A percentile compares a stretch with the other conserved stretches of the same genome.
These are phyloP conservation scores for Alloteropsis semialata DNA, from an alignment of 176 grass and related monocot genomes.

Conservation along the genomic window DNA sequence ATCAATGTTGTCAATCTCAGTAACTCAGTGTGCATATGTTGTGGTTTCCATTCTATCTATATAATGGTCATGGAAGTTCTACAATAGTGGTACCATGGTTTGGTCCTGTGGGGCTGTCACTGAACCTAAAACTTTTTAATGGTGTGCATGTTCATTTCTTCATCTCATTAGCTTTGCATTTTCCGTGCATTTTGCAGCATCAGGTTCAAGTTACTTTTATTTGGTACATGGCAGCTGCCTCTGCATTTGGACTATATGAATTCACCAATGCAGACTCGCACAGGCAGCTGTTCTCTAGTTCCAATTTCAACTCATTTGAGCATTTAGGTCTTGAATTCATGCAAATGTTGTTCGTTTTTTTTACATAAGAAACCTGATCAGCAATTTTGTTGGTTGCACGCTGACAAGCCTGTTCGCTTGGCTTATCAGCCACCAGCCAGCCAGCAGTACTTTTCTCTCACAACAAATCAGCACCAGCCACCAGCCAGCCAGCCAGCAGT, in stretches of 20 bases:
- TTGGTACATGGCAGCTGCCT: neutral
- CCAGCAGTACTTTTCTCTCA: too few relatives aligned
- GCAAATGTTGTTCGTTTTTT: neutral
- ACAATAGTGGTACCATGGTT: neutral
- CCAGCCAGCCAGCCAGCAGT: too few relatives aligned
- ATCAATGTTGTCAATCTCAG: constrained; percentile 1
- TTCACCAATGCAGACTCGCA: neutral
- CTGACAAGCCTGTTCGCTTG: too few relatives aligned
- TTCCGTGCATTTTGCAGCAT: neutral
- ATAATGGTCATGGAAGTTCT: constrained; percentile 14
- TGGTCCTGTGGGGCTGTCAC: neutral
- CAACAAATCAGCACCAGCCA: too few relatives aligned
- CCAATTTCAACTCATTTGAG: neutral
- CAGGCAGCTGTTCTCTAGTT: neutral
- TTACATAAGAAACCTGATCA: neutral
- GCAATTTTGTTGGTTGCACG: neutral
- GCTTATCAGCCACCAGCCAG: too few relatives aligned
- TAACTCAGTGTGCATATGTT: neutral
- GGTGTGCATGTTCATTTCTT: neutral
- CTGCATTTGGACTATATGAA: neutral
- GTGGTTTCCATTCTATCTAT: neutral
- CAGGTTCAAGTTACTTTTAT: neutral
- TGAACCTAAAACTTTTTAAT: neutral
- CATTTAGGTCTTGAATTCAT: too few relatives aligned
- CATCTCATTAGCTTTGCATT: neutral